Evolutionary conservation across 2,329 filamentous ascomycete species (phyloP), one percentile per base, ranked within the genome.

Genomic region (Dactylonectria estremocensis): DNA sequence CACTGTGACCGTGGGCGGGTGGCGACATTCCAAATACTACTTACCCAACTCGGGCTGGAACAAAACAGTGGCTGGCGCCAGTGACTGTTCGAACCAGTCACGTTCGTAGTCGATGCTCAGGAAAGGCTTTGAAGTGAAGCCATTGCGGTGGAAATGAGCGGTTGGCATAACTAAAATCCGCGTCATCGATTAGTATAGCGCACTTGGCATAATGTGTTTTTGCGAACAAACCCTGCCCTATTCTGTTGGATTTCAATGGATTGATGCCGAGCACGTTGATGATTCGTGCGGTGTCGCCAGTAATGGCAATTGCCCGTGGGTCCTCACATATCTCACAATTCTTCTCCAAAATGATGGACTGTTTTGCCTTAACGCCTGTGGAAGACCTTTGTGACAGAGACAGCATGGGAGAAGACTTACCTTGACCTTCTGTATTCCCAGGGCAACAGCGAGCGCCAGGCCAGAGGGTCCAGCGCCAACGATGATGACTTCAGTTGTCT

Each of bases 341-440:
- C 11, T 56, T 63, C 18, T 63, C 60, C 2, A 63, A 28, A 20
- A 63, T 18, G 4, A 63, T 50, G 5, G 50, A 62, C 60, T 62
- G 24, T 28, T 28, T 28, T 28, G 24, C 4, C 7, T 28, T 4
- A 28, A 7, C 24, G 24, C 24, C 4, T 28, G 24, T 28, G 24
- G 24, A 7, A 28, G 24, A 28, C 4, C 4, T 28, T 28, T 28
- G 24, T 28, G 7, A 28, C 7, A 28, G 2, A 28, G 24, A 28
- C 24, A 28, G 24, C 24, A 28, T 28, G 24, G 24, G 24, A 28
- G 14, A 37, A 16, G 9, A 35, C 40, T 8, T 4, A 62, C 60
- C 18, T 62, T 43, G 37, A 56, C n/a, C 10, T 56, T 14, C 16
- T 55, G 46, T 14, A 55, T 31, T 16, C 33, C 45, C 9, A 62